Evolutionary conservation across 148 eudicot species (phyloP).

Genomic region (Hydrangea macrophylla): DNA sequence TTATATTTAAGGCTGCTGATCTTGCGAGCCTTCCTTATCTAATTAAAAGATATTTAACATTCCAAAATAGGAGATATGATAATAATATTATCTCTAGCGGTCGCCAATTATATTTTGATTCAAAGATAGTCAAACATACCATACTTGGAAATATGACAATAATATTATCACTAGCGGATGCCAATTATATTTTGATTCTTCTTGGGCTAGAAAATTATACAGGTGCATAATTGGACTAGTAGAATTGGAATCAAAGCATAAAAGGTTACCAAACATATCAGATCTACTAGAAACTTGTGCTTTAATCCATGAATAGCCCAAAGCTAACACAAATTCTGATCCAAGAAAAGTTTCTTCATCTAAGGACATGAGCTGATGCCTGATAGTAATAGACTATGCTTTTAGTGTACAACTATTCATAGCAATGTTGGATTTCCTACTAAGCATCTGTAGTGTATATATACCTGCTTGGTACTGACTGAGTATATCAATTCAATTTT

Average conservation of each 20-base stretch:
- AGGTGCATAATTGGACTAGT: neutral
- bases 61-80: too few species aligned
- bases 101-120: too few species aligned
- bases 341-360: neutral
- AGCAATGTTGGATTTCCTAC: neutral
- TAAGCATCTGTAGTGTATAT: neutral
- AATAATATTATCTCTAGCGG: too few species aligned
- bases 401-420: neutral
- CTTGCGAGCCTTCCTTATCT: too few species aligned
- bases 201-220: neutral
- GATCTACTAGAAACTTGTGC: neutral
- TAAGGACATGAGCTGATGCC: too few species aligned
- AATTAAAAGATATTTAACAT: too few species aligned
- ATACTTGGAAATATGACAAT: too few species aligned
- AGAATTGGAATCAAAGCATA: neutral
- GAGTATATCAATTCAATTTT: conserved; percentile 23
- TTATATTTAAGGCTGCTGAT: too few species aligned
- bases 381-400: neutral
- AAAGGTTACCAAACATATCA: neutral
- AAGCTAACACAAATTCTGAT: neutral
- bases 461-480: conserved; percentile 28
- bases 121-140: too few species aligned
- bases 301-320: neutral
- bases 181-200: neutral
- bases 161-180: neutral